Conservation (phyloP, 148 eudicot species). For the Rheum nobile region DNA sequence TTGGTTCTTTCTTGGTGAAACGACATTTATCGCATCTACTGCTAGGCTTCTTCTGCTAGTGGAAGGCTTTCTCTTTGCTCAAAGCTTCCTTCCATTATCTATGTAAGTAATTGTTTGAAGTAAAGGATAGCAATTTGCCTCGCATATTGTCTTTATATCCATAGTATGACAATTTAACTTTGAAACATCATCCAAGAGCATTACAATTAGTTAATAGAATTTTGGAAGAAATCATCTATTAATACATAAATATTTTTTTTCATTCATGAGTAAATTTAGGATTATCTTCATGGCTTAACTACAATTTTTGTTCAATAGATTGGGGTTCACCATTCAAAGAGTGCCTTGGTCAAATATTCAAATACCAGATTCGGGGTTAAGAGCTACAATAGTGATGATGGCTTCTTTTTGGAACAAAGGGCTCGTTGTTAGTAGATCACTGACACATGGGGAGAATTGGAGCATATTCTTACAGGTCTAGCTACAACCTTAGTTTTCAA, state of each 20-base stretch:
- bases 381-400: slow-evolving; percentile 21
- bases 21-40: slow-evolving; percentile 61
- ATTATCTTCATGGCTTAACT: background rate
- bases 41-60: slow-evolving; percentile 57
- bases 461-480: slow-evolving; percentile 55
- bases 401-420: slow-evolving; percentile 44
- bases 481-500: background rate
- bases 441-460: slow-evolving; percentile 84
- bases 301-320: slow-evolving; percentile 24
- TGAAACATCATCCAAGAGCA: background rate
- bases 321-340: slow-evolving; percentile 36
- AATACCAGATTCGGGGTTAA: slow-evolving; percentile 44
- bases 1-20: slow-evolving; percentile 67
- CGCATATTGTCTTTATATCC: background rate
- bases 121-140: background rate
- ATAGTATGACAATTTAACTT: background rate
- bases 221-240: background rate
- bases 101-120: slow-evolving; percentile 40
- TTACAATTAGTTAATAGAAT: background rate
- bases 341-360: slow-evolving; percentile 45
- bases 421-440: slow-evolving; percentile 22
- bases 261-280: background rate
- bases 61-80: slow-evolving; percentile 29
- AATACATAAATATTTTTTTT: background rate
- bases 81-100: slow-evolving; percentile 41